Conservation (phyloP, 1,284 basidiomycete species). For the Austroboletus olivaceoglutinosus region DNA sequence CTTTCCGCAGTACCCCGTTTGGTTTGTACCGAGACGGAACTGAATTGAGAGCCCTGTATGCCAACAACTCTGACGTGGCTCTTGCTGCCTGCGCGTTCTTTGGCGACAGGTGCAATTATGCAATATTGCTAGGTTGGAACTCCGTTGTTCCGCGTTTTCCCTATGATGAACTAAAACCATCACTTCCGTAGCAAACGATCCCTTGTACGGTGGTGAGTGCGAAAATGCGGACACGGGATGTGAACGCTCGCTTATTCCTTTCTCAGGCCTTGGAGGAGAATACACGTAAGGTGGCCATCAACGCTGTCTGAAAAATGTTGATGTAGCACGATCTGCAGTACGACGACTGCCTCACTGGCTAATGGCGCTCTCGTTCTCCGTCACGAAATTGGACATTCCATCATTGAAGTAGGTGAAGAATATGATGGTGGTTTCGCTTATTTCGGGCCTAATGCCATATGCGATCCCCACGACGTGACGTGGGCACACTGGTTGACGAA, state of each 20-base stretch:
- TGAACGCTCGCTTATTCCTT: background rate
- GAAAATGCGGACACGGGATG: background rate
- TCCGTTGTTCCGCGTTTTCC: conserved; percentile 15
- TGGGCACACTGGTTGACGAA: conserved; percentile 74
- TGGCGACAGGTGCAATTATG: conserved; percentile 70
- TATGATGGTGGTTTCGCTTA: conserved; percentile 82
- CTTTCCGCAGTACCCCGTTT: conserved; percentile 58
- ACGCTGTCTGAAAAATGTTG: background rate
- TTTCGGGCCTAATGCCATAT: conserved; percentile 68
- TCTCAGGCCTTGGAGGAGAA: conserved; percentile 70
- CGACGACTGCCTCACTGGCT: conserved; percentile 74
- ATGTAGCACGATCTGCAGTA: conserved; percentile 39
- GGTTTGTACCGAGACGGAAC: conserved; percentile 79
- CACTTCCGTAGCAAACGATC: conserved; percentile 63
- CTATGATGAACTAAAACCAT: conserved; percentile 9
- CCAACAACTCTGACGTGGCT: conserved; percentile 64
- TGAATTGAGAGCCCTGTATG: conserved; percentile 77
- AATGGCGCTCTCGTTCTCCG: conserved; percentile 79
- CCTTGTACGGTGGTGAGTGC: conserved; percentile 70
- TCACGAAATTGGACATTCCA: conserved; percentile 83
- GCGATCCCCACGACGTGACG: conserved; percentile 46
- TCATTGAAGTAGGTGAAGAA: conserved; percentile 80
- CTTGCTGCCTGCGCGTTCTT: conserved; percentile 66
- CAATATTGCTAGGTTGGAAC: conserved; percentile 65
- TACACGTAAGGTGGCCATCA: conserved; percentile 61